Base-by-base conservation (phyloP, 1,139 yeast genomes). In the Pichia sp. region DNA sequence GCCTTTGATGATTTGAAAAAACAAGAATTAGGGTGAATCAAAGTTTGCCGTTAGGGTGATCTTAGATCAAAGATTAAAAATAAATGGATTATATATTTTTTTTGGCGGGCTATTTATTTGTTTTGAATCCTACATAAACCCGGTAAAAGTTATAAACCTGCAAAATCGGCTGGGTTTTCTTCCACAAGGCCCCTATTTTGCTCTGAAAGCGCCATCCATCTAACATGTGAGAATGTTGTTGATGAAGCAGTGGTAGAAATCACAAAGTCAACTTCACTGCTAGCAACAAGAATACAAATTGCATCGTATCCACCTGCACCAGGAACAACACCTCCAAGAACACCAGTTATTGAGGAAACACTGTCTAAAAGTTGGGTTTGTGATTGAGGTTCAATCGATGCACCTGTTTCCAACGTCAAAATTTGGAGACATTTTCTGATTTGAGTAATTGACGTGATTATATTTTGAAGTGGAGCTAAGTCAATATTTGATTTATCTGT, bases 251-350 rank as follows among this genome's bases (percentile, higher is more conserved):
- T 75, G 3, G 64, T 62, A 4, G 57, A 53, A 16, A 68, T 61
- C 45, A 87, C 71, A 3, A 64, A 54, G 0, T 65, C 64, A 7
- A 81, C 67, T 5, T 80, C 68, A 1, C 69, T 66, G 31, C 77
- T 82, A 4, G 79, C 70, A 5, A 85, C 84, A 36, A 93, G 69
- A 33, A 91, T 64, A 55, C 95, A 79, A 42, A 93, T 80, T 0
- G 99, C 99, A 71, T 93, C 99, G 65, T 81, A 87, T 0, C 99
- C 99, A 27, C 99, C 99, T 0, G 99, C 99, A 2, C 99, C 99
- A 0, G 99, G 99, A 5, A 93, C 96, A 34, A 93, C 95, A 13
- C 96, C 97, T 0, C 96, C 96, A 27, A 91, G 63, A 43, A 90
- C 95, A 14, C 99, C 99, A 0, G 73, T 73, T 22, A 87, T 58